phyloP scores from a whole-genome alignment of 179 eudicot species.

The Vitellaria paradoxa region DNA sequence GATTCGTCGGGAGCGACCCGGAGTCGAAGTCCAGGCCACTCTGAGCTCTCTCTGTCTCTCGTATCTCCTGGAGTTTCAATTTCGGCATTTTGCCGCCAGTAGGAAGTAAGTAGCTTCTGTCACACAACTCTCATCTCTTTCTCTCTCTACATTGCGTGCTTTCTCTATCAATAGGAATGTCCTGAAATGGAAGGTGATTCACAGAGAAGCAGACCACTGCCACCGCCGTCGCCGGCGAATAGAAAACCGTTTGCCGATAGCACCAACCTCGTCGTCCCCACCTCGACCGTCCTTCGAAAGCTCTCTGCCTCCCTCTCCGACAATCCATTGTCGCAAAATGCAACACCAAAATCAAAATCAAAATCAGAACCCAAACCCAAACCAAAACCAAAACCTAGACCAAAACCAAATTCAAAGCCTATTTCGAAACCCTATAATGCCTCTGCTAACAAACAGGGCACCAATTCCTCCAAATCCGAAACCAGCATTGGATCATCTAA shows the following conservation, averaged over 20 bases:
- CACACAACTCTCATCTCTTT: neutral
- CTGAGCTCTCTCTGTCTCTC: too few relatives aligned
- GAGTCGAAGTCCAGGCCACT: too few relatives aligned
- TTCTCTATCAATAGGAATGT: neutral
- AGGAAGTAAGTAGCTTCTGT: neutral
- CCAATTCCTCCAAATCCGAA: conserved; percentile 16
- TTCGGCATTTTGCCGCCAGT: conserved; percentile 2
- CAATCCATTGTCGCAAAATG: neutral
- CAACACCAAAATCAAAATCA: neutral
- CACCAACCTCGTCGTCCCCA: neutral
- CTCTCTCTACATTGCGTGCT: neutral
- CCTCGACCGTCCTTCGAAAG: conserved; percentile 7
- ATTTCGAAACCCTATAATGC: conserved; percentile 7
- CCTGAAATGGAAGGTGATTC: conserved; percentile 3
- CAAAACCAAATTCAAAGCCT: neutral
- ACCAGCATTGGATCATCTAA: conserved; percentile 36
- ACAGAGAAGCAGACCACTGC: neutral
- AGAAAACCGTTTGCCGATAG: conserved; percentile 10
- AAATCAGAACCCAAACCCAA: too few relatives aligned
- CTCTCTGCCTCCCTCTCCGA: conserved; percentile 9
- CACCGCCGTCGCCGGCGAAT: neutral
- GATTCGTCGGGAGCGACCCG: too few relatives aligned
- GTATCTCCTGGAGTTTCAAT: neutral
- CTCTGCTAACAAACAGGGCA: neutral
- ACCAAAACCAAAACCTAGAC: too few relatives aligned